These are phyloP conservation scores for Ophiocordyceps camponoti-floridani DNA, from an alignment of 2,329 filamentous ascomycete genomes.

Conservation along the genomic window DNA sequence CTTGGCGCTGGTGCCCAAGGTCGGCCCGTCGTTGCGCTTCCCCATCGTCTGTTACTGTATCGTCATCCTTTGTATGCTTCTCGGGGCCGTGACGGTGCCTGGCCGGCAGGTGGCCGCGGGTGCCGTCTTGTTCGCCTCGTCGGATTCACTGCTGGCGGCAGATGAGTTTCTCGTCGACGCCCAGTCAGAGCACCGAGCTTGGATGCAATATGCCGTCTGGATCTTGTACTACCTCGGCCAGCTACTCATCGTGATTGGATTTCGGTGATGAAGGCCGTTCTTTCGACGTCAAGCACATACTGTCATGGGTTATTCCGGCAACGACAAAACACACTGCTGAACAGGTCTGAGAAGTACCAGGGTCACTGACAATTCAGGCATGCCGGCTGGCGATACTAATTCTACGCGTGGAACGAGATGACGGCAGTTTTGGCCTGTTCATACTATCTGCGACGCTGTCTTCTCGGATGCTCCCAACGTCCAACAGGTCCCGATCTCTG, in stretches of 20 bases:
- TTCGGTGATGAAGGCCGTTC: neutral
- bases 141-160: slow-evolving; percentile 14
- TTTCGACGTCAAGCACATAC: too few species aligned
- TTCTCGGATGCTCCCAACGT: too few species aligned
- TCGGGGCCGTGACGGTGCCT: slow-evolving; percentile 11
- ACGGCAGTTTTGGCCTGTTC: too few species aligned
- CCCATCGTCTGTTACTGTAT: slow-evolving; percentile 15
- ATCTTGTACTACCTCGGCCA: slow-evolving; percentile 17
- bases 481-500: too few species aligned
- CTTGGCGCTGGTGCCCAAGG: slow-evolving; percentile 9
- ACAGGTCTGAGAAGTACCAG: too few species aligned
- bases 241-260: slow-evolving; percentile 10
- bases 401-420: too few species aligned
- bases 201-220: slow-evolving; percentile 18
- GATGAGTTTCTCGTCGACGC: slow-evolving; percentile 14
- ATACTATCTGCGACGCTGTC: too few species aligned
- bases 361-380: too few species aligned
- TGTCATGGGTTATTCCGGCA: too few species aligned
- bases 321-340: too few species aligned
- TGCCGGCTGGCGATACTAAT: too few species aligned
- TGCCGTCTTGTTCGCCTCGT: slow-evolving; percentile 13
- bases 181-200: slow-evolving; percentile 7
- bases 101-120: slow-evolving; percentile 9
- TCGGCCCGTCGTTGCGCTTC: slow-evolving; percentile 7
- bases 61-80: slow-evolving; percentile 13